Conservation (phyloP, 2,329 filamentous ascomycete genomes). For the Endoconidiophora laricicola region DNA sequence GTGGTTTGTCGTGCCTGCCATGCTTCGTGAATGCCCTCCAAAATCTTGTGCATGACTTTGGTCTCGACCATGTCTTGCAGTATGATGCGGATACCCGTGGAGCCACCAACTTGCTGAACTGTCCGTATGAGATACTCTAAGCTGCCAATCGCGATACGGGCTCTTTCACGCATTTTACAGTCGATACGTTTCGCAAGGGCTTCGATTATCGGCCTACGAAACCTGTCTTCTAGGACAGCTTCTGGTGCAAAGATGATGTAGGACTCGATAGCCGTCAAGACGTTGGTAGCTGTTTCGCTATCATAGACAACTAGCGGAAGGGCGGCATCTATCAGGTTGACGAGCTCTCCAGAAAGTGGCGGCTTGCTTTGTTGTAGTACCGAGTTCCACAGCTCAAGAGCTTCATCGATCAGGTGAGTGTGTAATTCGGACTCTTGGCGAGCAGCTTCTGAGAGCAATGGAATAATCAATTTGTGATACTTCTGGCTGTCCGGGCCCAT, state of each 20-base stretch:
- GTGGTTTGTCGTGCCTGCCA: conserved; percentile 65
- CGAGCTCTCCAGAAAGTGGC: conserved; percentile 44
- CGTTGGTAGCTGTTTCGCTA: conserved; percentile 43
- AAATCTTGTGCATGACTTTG: conserved; percentile 44
- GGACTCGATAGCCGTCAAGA: conserved; percentile 48
- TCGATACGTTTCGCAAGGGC: conserved; percentile 34
- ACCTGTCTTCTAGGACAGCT: conserved; percentile 42
- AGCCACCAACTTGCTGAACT: conserved; percentile 44
- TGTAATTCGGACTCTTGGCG: conserved; percentile 58
- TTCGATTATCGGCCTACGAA: conserved; percentile 32
- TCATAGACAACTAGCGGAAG: conserved; percentile 52
- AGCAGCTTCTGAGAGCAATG: conserved; percentile 65
- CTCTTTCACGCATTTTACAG: conserved; percentile 38
- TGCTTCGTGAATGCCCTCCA: conserved; percentile 49
- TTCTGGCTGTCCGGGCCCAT: conserved; percentile 63
- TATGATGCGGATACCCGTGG: conserved; percentile 43
- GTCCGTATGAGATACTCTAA: conserved; percentile 49
- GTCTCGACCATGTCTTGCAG: conserved; percentile 47
- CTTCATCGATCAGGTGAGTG: conserved; percentile 78
- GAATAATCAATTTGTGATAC: conserved; percentile 67
- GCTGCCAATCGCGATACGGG: conserved; percentile 40
- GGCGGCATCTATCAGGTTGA: conserved; percentile 43
- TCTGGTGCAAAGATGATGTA: conserved; percentile 56
- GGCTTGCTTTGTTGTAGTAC: conserved; percentile 50
- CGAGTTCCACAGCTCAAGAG: conserved; percentile 72